Percentiles rank a stretch among this genome's conserved stretches.
Conservation (phyloP, 2,329 filamentous ascomycete species). For the Chlorencoelia australis region DNA sequence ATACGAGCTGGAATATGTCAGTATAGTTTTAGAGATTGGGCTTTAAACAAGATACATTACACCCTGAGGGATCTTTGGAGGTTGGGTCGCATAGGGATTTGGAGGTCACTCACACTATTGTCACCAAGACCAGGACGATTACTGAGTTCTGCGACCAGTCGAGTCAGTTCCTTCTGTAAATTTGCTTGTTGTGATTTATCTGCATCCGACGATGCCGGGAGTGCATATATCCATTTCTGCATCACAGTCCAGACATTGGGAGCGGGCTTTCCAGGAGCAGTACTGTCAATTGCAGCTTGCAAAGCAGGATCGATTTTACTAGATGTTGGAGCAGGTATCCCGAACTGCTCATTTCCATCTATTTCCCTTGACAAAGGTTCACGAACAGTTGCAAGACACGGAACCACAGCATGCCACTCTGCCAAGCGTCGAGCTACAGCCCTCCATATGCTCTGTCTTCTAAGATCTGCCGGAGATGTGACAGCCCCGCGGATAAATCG, state of each 20-base stretch:
- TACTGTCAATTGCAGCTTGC: conserved; percentile 36
- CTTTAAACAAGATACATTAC: conserved; percentile 4
- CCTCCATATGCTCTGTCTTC: conserved; percentile 63
- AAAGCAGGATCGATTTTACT: conserved; percentile 28
- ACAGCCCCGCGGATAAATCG: conserved; percentile 75
- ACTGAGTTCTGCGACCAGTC: conserved; percentile 61
- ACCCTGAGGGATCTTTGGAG: not conserved
- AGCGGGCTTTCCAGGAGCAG: conserved; percentile 57
- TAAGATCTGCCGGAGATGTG: conserved; percentile 71
- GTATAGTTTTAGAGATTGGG: conserved; percentile 3
- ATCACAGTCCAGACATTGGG: conserved; percentile 92
- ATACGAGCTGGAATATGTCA: conserved; percentile 55
- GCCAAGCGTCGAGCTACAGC: conserved; percentile 78
- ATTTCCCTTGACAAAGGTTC: conserved; percentile 26
- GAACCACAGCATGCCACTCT: conserved; percentile 79
- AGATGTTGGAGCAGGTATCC: conserved; percentile 19
- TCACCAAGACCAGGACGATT: conserved; percentile 66
- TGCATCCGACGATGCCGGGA: conserved; percentile 62
- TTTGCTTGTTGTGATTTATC: conserved; percentile 56
- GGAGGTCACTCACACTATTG: conserved; percentile 50
- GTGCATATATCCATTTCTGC: conserved; percentile 86
- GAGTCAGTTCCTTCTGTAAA: conserved; percentile 66
- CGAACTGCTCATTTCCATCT: conserved; percentile 28
- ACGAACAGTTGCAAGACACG: conserved; percentile 38
- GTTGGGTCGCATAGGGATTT: conserved; percentile 4